Evolutionary conservation across 306 rosid species (phyloP).

Genomic region (Quercus engelmannii): DNA sequence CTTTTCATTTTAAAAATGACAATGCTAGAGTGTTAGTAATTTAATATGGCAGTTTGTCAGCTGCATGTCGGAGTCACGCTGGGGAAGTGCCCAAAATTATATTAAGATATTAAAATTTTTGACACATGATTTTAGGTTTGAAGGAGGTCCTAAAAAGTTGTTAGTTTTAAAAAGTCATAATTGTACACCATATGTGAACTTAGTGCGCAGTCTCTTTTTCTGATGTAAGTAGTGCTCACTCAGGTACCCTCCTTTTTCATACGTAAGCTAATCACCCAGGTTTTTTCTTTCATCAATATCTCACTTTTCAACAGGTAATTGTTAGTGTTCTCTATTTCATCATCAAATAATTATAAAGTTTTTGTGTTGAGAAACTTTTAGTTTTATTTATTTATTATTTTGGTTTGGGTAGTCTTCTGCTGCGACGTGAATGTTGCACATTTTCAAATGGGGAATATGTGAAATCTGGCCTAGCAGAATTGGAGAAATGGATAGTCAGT

Average conservation of each 20-base stretch:
- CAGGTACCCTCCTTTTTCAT: constrained; percentile 99
- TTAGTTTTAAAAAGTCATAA: not conserved
- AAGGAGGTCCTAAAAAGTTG: not conserved
- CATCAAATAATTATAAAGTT: constrained; percentile 3
- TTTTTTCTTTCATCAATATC: constrained; percentile 93
- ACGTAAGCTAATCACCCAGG: constrained; percentile 88
- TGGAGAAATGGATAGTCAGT: constrained; percentile 90
- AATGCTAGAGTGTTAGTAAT: not conserved
- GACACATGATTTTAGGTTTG: not conserved
- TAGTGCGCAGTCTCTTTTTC: constrained; percentile 1
- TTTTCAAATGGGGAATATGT: constrained; percentile 98
- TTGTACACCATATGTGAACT: constrained; percentile 1
- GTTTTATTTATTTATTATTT: constrained; percentile 1
- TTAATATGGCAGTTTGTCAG: not conserved
- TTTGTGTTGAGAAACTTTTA: constrained; percentile 7
- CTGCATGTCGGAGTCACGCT: not conserved
- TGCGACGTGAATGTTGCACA: constrained; percentile 96
- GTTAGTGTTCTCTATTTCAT: constrained; percentile 1
- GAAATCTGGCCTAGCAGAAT: constrained; percentile 91
- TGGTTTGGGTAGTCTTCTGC: constrained; percentile 58
- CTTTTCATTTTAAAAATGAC: not conserved
- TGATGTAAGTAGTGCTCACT: constrained; percentile 21
- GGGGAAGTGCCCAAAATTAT: not conserved
- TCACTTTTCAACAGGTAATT: constrained; percentile 93
- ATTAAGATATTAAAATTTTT: not conserved